Percentiles rank a stretch among this genome's conserved stretches.
Conservation (phyloP, 2,329 filamentous ascomycete genomes). For the Coniochaeta prunicola region DNA sequence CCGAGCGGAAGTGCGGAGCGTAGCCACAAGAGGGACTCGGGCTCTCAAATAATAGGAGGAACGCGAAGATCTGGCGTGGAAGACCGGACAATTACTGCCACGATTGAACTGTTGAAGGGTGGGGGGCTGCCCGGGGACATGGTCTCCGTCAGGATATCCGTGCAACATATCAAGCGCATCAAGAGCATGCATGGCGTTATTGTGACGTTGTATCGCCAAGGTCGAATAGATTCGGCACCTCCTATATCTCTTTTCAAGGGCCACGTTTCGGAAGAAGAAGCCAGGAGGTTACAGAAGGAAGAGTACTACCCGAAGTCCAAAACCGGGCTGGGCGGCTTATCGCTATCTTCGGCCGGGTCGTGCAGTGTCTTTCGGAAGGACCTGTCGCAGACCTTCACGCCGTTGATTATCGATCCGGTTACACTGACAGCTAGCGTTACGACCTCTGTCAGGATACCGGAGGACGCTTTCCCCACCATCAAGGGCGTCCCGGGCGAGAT, state of each 20-base stretch:
- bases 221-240: conserved; percentile 74
- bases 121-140: conserved; percentile 82
- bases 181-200: conserved; percentile 91
- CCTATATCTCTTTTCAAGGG: conserved; percentile 40
- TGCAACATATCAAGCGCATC: conserved; percentile 83
- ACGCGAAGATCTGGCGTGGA: conserved; percentile 38
- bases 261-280: conserved; percentile 50
- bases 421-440: conserved; percentile 75
- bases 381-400: conserved; percentile 78
- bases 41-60: conserved; percentile 18
- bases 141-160: conserved; percentile 69
- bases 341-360: conserved; percentile 76
- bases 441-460: conserved; percentile 77
- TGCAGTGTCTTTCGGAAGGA: conserved; percentile 95
- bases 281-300: conserved; percentile 65
- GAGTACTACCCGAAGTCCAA: conserved; percentile 83
- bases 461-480: conserved; percentile 89
- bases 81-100: conserved; percentile 78
- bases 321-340: conserved; percentile 79
- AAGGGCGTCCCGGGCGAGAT: conserved; percentile 82
- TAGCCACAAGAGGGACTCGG: conserved; percentile 33
- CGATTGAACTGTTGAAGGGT: conserved; percentile 72
- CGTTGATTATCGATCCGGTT: conserved; percentile 77
- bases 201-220: conserved; percentile 84
- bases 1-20: conserved; percentile 43